Evolutionary conservation across 257 asterid species (phyloP), one percentile per base, ranked within the genome.

Genomic region (Primulina tabacum): DNA sequence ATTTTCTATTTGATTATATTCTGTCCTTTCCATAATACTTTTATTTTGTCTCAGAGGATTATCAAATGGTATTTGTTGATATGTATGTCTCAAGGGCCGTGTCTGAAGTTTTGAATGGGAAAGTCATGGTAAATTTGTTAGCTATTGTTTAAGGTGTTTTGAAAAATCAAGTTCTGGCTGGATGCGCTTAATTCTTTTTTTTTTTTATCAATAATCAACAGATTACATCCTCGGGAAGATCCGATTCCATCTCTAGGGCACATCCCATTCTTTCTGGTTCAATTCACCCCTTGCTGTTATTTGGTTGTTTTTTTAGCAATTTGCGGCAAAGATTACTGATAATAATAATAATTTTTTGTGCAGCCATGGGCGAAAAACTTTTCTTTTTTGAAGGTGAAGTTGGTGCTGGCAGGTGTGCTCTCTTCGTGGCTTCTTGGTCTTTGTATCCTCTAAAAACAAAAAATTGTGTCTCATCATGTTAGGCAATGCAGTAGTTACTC

Each of bases 401-500:
- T 73, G 96, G 96, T 65, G 95, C 96, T 33, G 96, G 90, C 84
- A 93, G 97, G 99, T 93, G 74, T 67, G 83, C 71, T 76, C 75
- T 76, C 61, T 83, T 75, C 67, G 71, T 70, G 69, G 30, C 68
- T 60, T 50, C 68, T 38, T 56, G 26, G 55, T 58, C 64, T 65
- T 59, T 29, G n/a, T 68, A 37, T 53, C 60, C 65, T 62, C 16
- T 68, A 17, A 29, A 34, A 65, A 55, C 26, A n/a, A 60, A 56
- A n/a, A 64, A 62, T n/a, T 6, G 30, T 56, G 8, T 52, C 70
- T 78, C 58, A 59, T 33, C 56, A 50, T 71, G 66, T 65, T 57
- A 68, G 35, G 18, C 4, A 47, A 68, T 38, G 16, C 17, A 7
- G 47, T 58, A 59, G 8, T 35, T 34, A 43, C 52, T 43, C 40